Base-by-base conservation (phyloP, 257 asterid genomes). In the Vinca minor region DNA sequence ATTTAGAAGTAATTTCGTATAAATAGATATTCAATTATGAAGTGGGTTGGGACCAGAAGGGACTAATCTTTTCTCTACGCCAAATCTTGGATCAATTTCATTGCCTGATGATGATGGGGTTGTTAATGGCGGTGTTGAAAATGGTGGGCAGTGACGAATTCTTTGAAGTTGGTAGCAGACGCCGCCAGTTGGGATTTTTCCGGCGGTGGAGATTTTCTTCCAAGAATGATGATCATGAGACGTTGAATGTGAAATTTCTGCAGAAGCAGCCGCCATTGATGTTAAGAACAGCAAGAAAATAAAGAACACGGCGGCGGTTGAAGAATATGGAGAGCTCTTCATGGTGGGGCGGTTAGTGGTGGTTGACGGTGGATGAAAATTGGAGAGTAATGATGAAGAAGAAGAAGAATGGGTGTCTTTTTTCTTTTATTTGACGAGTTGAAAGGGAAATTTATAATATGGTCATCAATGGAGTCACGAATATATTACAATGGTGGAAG, bases 21-120 rank as follows among this genome's bases (percentile, higher is more conserved):
- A 20, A 21, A 18, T n/a, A 8, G 8, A 10, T 18, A 20, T 70
- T 84, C 75, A 90, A 65, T 87, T 89, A 28, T 89, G 97, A n/a
- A 89, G 88, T 25, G 95, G 97, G 70, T 89, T 87, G 21, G 97
- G 97, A 63, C 97, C 95, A 38, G 97, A 85, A 35, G 97, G 95
- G 38, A 89, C 95, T 66, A 87, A 62, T 79, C 97, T 73, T 71
- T 85, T 87, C 61, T 78, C 88, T 0, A 87, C 97, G 7, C 94
- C 92, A 56, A 77, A 87, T 75, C 95, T 82, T 20, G 97, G 94
- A 63, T 89, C 92, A 34, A 89, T 85, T 72, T 89, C 92, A 29
- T 64, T 64, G 18, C 17, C n/a, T n/a, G n/a, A n/a, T n/a, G n/a
- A n/a, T n/a, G 68, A 38, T 11, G 81, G 38, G 12, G 79, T 20